Evolutionary conservation across 2,329 filamentous ascomycete genomes (phyloP).

Genomic region (Aureobasidium sp.): DNA sequence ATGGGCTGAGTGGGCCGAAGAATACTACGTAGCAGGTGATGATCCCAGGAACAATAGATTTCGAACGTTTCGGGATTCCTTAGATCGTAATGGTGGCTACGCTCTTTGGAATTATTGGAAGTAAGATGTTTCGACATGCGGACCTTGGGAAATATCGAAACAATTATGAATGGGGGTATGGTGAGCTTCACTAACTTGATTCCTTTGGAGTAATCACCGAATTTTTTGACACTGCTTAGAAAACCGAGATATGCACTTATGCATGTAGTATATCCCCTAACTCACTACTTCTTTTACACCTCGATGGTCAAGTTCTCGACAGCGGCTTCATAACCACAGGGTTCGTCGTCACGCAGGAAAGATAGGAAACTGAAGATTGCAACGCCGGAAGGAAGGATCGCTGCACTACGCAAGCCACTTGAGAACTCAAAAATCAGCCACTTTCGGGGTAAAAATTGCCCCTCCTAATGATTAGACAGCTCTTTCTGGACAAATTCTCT

Average conservation of each 20-base stretch:
- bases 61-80: background rate
- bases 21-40: background rate
- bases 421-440: too few relatives aligned
- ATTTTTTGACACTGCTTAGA: conserved; percentile 16
- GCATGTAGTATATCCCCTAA: conserved; percentile 16
- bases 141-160: too few relatives aligned
- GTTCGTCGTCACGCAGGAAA: too few relatives aligned
- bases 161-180: conserved; percentile 17
- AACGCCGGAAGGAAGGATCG: too few relatives aligned
- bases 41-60: background rate
- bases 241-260: conserved; percentile 21
- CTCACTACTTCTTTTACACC: conserved; percentile 3
- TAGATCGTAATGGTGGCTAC: background rate
- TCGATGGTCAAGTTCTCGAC: conserved; percentile 16
- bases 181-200: conserved; percentile 17
- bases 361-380: too few relatives aligned
- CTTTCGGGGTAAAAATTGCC: too few relatives aligned
- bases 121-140: too few relatives aligned
- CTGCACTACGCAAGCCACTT: too few relatives aligned
- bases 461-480: too few relatives aligned
- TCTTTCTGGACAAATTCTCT: too few relatives aligned
- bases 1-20: background rate
- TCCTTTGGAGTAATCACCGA: conserved; percentile 19
- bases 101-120: background rate
- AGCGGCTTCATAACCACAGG: conserved; percentile 10